Evolutionary conservation across 352 stramenopile genomes (phyloP), one percentile per base, ranked within the genome.

Genomic region (Phytophthora hybrid): DNA sequence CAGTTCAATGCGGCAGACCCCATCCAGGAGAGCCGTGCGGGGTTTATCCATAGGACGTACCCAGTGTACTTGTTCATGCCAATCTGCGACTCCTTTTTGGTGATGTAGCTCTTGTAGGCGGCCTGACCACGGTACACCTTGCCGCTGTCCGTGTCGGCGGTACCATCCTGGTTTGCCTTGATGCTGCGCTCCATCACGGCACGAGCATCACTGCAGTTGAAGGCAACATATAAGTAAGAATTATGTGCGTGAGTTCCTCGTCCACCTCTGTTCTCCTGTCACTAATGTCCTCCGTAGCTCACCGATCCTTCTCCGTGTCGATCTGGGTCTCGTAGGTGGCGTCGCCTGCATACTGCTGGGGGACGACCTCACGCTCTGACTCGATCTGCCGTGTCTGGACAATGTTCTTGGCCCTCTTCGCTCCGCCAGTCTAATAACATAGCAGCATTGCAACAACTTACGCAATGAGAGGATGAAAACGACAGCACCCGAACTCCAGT

Each of bases 41-140:
- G 4, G 10, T 41, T 4, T 41, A 41, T 16, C 10, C 34, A 13
- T 41, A 13, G 9, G 34, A 41, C 84, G 55, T 56, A 94, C 87
- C 88, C 90, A 1, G 91, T 95, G 72, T 96, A 96, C 77, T 97
- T 97, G 77, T 96, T 96, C 81, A 93, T 94, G 66, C 88, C 88
- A 63, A 96, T 83, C 73, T 96, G 85, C 11, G 87, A 89, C 53
- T 95, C 90, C 49, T 95, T 95, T 76, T 97, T 97, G 19, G 84
- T 80, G 14, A 95, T 86, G 70, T 97, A 97, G 73, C 92, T 95
- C 69, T 95, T 94, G 78, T 97, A 97, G 19, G 73, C 85, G 14
- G 89, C 80, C 58, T 95, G 83, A n/a, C 90, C 90, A 52, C 82
- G 84, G 76, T 97, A 97, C 23, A 97, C 79, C 26, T 91, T 92